Conservation (phyloP, 1,139 yeast genomes). For the Entelexis paramagnoliae region DNA sequence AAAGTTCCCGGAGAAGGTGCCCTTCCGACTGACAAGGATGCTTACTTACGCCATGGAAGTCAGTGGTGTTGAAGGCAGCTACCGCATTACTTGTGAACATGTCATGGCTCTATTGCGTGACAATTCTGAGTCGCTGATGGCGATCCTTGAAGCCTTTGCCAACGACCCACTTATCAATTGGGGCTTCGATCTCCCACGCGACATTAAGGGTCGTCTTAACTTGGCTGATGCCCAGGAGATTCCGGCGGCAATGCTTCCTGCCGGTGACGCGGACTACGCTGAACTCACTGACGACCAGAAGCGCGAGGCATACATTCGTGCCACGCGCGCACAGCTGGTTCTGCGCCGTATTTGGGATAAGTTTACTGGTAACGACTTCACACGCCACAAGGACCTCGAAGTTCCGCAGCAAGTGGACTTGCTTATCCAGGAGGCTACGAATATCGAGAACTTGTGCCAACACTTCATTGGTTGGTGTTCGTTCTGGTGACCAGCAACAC, state of each 20-base stretch:
- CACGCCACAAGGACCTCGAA: constrained; percentile 56
- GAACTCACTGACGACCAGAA: constrained; percentile 43
- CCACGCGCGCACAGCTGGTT: constrained; percentile 86
- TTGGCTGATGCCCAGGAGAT: constrained; percentile 12
- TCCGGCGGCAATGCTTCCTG: constrained; percentile 13
- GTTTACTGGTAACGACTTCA: constrained; percentile 86
- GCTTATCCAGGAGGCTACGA: constrained; percentile 90
- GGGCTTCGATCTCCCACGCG: constrained; percentile 92
- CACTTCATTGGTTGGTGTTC: constrained; percentile 99
- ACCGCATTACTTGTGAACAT: constrained; percentile 91
- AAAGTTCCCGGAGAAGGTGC: constrained; percentile 96
- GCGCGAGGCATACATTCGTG: constrained; percentile 70
- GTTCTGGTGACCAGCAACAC: constrained; percentile 53
- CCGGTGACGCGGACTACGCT: constrained; percentile 15
- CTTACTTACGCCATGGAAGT: constrained; percentile 98
- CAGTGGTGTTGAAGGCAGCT: constrained; percentile 96
- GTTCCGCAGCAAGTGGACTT: constrained; percentile 89
- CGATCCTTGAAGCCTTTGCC: constrained; percentile 95
- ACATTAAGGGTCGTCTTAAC: constrained; percentile 31
- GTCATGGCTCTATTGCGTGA: constrained; percentile 91
- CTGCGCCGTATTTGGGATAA: constrained; percentile 84
- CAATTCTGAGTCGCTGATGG: constrained; percentile 93
- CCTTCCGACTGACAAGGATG: constrained; percentile 94
- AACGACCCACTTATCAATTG: constrained; percentile 97
- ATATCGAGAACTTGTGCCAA: constrained; percentile 90